phyloP scores from a whole-genome alignment of 352 stramenopile genomes.

The Pythium sp. region DNA sequence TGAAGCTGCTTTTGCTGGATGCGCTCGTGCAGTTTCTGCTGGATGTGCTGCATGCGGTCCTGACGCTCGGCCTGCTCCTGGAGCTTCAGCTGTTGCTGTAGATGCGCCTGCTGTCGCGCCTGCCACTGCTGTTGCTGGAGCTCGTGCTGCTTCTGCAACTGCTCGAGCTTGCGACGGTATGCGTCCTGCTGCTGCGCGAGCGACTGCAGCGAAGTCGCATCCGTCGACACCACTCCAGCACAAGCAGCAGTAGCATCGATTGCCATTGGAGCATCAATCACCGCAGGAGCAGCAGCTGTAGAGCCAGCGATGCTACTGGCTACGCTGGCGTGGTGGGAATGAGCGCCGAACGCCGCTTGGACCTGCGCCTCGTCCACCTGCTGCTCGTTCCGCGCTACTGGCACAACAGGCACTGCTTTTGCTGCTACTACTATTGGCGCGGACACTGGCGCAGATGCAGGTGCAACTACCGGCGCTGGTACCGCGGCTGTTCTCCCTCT shows the following conservation, averaged over 20 bases:
- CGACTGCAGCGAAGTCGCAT: conserved; percentile 22
- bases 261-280: neutral
- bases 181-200: conserved; percentile 37
- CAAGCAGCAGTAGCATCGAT: neutral
- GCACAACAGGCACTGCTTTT: neutral
- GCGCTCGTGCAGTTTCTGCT: conserved; percentile 36
- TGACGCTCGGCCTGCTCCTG: conserved; percentile 16
- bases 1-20: conserved; percentile 27
- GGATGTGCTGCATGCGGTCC: conserved; percentile 40
- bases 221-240: neutral
- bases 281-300: neutral
- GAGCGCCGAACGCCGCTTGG: conserved; percentile 2
- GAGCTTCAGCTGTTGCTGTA: conserved; percentile 15
- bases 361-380: conserved; percentile 1
- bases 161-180: conserved; percentile 36
- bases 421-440: neutral
- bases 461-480: too few relatives aligned
- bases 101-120: conserved; percentile 17
- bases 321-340: conserved; percentile 8
- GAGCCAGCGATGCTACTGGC: neutral
- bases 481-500: neutral
- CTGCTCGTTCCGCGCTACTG: neutral
- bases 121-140: conserved; percentile 12
- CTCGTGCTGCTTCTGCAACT: conserved; percentile 23
- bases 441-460: neutral